These are phyloP conservation scores for Zymoseptoria tritici DNA, from an alignment of 2,329 filamentous ascomycete genomes.

Conservation along the genomic window DNA sequence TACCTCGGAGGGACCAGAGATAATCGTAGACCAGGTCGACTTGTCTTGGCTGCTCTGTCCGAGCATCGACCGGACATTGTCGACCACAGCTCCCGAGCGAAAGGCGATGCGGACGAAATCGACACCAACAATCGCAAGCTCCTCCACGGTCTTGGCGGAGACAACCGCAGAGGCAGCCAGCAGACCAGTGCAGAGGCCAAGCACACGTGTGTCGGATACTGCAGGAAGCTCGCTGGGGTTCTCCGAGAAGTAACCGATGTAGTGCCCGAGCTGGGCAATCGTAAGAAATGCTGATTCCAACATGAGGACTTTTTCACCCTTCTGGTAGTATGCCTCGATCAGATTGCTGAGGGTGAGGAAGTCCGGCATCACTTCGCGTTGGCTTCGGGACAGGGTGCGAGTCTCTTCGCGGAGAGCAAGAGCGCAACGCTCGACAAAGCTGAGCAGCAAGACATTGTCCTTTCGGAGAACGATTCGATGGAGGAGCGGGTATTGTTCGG, in stretches of 20 bases:
- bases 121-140: constrained; percentile 55
- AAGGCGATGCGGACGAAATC: constrained; percentile 61
- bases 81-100: constrained; percentile 48
- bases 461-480: constrained; percentile 41
- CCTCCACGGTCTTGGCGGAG: constrained; percentile 54
- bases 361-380: constrained; percentile 52
- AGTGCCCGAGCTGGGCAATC: constrained; percentile 59
- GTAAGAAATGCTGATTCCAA: constrained; percentile 59
- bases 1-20: constrained; percentile 49
- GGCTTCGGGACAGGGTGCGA: constrained; percentile 48
- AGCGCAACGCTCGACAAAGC: constrained; percentile 53
- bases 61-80: constrained; percentile 37
- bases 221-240: constrained; percentile 47
- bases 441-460: constrained; percentile 52
- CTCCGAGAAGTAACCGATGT: constrained; percentile 55
- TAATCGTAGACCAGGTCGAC: constrained; percentile 60
- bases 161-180: constrained; percentile 63
- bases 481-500: constrained; percentile 58
- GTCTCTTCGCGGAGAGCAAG: constrained; percentile 55
- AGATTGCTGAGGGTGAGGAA: constrained; percentile 58
- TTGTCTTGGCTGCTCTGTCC: constrained; percentile 49
- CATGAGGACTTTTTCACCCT: constrained; percentile 51
- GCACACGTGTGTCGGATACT: constrained; percentile 45
- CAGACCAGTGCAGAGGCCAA: constrained; percentile 62
- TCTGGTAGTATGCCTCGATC: constrained; percentile 56